A percentile compares a stretch with the other conserved stretches of the same genome.
Conservation (phyloP, 208 protist species). For the Trypanosoma caninum region DNA sequence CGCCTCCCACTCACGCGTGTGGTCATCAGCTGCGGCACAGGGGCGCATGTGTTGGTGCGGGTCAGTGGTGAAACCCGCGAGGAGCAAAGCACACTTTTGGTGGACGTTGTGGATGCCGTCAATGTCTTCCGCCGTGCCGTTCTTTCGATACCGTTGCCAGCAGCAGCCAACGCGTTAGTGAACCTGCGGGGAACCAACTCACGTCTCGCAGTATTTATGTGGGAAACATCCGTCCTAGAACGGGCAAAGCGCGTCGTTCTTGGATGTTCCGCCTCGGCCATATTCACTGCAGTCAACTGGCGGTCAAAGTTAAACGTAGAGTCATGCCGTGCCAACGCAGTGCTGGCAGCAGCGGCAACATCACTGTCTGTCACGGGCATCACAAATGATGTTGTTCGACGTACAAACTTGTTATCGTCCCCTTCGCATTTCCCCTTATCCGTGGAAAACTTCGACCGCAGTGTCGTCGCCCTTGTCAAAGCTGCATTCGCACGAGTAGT, state of each 20-base stretch:
- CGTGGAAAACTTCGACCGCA: not conserved
- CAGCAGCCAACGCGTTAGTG: too few relatives aligned
- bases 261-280: not conserved
- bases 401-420: slow-evolving; percentile 16
- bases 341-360: slow-evolving; percentile 46
- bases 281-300: slow-evolving; percentile 25
- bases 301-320: slow-evolving; percentile 54
- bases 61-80: not conserved
- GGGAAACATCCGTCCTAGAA: slow-evolving; percentile 9
- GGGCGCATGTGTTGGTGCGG: slow-evolving; percentile 4
- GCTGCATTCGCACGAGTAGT: not conserved
- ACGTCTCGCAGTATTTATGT: not conserved
- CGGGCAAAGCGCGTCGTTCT: slow-evolving; percentile 8
- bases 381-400: slow-evolving; percentile 35
- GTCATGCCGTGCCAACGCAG: slow-evolving; percentile 40
- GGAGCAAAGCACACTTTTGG: not conserved
- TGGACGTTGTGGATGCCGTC: not conserved
- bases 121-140: not conserved
- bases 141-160: too few relatives aligned
- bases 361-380: slow-evolving; percentile 56
- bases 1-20: slow-evolving; percentile 9
- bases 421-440: not conserved
- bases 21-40: not conserved
- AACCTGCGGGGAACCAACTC: too few relatives aligned
- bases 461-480: not conserved